Evolutionary conservation across 164 flowering plant species (phyloP), one percentile per base, ranked within the genome.

Genomic region (Dillenia suffruticosa): DNA sequence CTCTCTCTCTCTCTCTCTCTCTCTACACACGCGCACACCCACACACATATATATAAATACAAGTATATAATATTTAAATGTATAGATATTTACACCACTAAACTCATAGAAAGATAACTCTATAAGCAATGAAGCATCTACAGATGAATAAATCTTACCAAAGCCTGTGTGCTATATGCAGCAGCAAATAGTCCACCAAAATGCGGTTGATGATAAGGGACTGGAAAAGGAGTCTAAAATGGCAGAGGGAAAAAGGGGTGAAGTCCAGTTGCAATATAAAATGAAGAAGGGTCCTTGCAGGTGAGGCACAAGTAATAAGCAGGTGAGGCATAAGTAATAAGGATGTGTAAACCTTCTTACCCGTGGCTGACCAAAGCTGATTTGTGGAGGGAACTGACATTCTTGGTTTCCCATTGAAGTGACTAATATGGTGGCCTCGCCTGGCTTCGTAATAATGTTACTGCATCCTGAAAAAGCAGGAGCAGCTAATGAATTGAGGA

Each of bases 201-300:
- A 68, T 78, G 76, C 51, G 88, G 82, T 58, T 79, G 83, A 48
- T 70, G 61, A 74, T 69, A 81, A n/a, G 84, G 76, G 68, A 76
- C 76, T 8, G 80, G 74, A 58, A 77, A 47, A 24, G 52, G 77
- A 56, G 70, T 68, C 91, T 88, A 83, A 32, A 51, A 58, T 47
- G 46, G 24, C 47, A 54, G 12, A 56, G 46, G 44, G 16, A 49
- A 57, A 68, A 32, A 32, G 0, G 5, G 40, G 40, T 32, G 6
- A 32, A 32, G 40, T 32, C 40, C 40, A 5, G 40, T 32, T 32
- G 40, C 40, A 32, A 32, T 12, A 64, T 54, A 46, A 32, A 32
- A 32, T 32, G 6, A 32, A 26, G 5, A 26, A 4, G 40, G 40
- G 40, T 32, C 40, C 40, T 32, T 32, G 40, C 40, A 4, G 22